Conservation (phyloP, 805 yeast species). For the Candida sonorensis region DNA sequence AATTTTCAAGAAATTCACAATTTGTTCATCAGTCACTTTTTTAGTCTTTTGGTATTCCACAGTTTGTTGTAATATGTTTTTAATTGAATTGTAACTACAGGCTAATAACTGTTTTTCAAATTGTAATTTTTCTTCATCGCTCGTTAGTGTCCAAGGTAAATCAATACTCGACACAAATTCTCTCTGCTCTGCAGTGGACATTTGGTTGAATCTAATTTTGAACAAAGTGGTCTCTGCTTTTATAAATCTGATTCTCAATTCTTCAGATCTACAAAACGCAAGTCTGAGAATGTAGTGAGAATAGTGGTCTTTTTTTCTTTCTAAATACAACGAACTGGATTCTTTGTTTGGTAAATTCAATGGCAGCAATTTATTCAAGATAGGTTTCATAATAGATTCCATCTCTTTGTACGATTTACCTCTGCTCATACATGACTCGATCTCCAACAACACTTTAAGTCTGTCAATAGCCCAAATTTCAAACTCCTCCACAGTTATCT, state of each 20-base stretch:
- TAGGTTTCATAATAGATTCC: slow-evolving; percentile 57
- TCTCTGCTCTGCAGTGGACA: slow-evolving; percentile 60
- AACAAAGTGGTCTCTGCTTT: slow-evolving; percentile 72
- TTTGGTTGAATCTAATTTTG: slow-evolving; percentile 58
- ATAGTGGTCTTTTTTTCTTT: slow-evolving; percentile 83
- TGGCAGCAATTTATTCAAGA: slow-evolving; percentile 61
- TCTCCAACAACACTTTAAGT: slow-evolving; percentile 72
- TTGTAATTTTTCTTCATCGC: slow-evolving; percentile 50
- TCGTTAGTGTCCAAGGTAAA: slow-evolving; percentile 66
- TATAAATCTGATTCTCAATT: slow-evolving; percentile 71
- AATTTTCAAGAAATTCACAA: slow-evolving; percentile 42
- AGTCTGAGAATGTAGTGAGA: slow-evolving; percentile 84
- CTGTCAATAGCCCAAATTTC: slow-evolving; percentile 96
- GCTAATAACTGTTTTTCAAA: slow-evolving; percentile 44
- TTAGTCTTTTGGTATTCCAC: slow-evolving; percentile 23
- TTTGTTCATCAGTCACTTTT: slow-evolving; percentile 43
- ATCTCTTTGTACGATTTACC: slow-evolving; percentile 59
- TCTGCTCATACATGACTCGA: slow-evolving; percentile 68
- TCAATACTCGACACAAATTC: slow-evolving; percentile 61
- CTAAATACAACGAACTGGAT: slow-evolving; percentile 38
- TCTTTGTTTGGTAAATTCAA: slow-evolving; percentile 38
- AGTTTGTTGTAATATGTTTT: slow-evolving; percentile 28
- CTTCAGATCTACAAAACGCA: slow-evolving; percentile 85
- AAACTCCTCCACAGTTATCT: slow-evolving; percentile 86
- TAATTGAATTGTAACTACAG: slow-evolving; percentile 43